Evolutionary conservation across 176 grass and related monocot species (phyloP), one percentile per base, ranked within the genome.

Genomic region (Carex myosuroides): DNA sequence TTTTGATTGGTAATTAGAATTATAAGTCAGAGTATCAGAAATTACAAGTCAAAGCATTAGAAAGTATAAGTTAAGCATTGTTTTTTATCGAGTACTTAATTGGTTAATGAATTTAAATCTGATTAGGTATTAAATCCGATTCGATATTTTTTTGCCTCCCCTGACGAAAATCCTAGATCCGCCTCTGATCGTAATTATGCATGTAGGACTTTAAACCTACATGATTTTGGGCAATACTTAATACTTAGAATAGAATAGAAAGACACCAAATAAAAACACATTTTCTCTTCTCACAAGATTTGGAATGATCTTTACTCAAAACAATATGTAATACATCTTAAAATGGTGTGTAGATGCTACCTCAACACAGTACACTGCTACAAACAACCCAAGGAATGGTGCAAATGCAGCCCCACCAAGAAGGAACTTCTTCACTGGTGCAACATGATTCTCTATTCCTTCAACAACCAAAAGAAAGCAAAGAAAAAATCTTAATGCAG

Each of bases 321-420:
- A 6, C 9, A 44, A 1, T 39, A 54, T 71, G 8, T 76, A 24
- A 54, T 29, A 7, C 21, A 76, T 1, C 0, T 21, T 76, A 16
- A 77, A 77, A 54, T 77, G 24, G 24, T 77, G 72, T 30, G 50
- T 17, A 77, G 73, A 55, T 77, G 73, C 73, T 56, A 77, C 26
- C 52, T 76, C 46, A 76, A 54, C 48, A 50, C 46, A 50, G 46
- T 12, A 11, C 46, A 50, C 9, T 11, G 46, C 46, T 50, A 50
- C 46, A 50, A 50, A 50, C 48, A 55, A 50, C 20, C 4, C 48
- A 21, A 32, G 12, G 21, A 20, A 13, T 56, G 24, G 6, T 77
- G 72, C 50, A 77, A 24, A 48, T 77, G 11, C 72, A 77, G 11
- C 24, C 50, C 17, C 50, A 55, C 13, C 48, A 76, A 55, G 71